Percentiles rank a stretch among this genome's conserved stretches.
Conservation (phyloP, 495 filamentous ascomycete genomes). For the Astrothelium macrocarpum region DNA sequence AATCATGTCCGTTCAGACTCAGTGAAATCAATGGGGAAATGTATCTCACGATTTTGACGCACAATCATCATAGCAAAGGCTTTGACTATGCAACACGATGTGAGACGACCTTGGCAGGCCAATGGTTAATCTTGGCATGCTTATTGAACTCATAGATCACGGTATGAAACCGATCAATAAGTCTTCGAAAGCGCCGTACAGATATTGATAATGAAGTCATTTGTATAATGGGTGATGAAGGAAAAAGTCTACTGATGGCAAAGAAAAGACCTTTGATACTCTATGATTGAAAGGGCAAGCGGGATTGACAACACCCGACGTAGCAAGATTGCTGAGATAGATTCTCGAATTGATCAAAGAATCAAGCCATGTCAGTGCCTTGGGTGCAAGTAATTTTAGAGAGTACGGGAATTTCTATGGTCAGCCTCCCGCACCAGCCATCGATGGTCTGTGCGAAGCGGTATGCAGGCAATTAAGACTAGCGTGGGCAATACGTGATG, state of each 20-base stretch:
- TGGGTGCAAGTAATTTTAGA: no score
- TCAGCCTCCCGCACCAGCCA: no score
- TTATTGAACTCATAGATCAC: slow-evolving; percentile 25
- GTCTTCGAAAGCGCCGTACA: slow-evolving; percentile 27
- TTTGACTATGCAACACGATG: slow-evolving; percentile 25
- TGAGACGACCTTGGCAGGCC: slow-evolving; percentile 25
- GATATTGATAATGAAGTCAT: not conserved
- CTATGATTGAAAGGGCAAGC: no score
- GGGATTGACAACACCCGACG: no score
- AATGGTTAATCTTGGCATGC: slow-evolving; percentile 16
- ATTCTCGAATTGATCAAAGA: no score
- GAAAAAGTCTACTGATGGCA: no score
- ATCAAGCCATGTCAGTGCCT: no score
- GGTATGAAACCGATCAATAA: slow-evolving; percentile 16
- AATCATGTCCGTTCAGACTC: no score
- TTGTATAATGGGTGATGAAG: no score
- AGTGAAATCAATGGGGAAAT: slow-evolving; percentile 8
- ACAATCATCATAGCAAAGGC: slow-evolving; percentile 22
- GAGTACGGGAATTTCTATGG: no score
- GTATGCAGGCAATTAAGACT: not conserved
- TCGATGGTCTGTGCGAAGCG: not conserved
- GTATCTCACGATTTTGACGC: slow-evolving; percentile 25
- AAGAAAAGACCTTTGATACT: no score
- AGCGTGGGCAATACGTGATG: slow-evolving; percentile 1
- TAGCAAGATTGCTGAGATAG: no score